Conservation (phyloP, 2,329 filamentous ascomycete genomes). For the Ophiocordyceps camponoti-floridani region DNA sequence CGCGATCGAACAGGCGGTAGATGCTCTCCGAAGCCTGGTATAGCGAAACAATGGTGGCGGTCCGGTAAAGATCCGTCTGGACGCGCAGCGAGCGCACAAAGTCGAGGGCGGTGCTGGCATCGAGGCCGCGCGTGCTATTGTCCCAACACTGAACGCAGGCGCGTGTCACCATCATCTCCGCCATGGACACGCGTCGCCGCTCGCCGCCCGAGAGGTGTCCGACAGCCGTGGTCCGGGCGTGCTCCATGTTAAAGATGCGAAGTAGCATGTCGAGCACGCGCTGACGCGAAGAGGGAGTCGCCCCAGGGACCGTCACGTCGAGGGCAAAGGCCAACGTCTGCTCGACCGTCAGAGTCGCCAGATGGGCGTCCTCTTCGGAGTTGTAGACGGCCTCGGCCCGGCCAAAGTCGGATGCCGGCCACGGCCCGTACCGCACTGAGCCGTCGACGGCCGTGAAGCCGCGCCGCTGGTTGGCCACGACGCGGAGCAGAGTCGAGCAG, state of each 20-base stretch:
- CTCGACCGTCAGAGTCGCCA: constrained; percentile 70
- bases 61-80: constrained; percentile 69
- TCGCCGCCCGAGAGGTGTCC: constrained; percentile 71
- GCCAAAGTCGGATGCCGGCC: constrained; percentile 47
- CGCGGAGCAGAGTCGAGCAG: constrained; percentile 52
- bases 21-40: constrained; percentile 78
- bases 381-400: constrained; percentile 75
- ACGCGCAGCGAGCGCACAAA: constrained; percentile 55
- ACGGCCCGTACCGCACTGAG: constrained; percentile 62
- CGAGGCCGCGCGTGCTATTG: constrained; percentile 52
- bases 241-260: constrained; percentile 88
- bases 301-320: constrained; percentile 69
- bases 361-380: constrained; percentile 62
- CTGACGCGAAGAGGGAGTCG: constrained; percentile 55
- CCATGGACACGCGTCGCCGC: constrained; percentile 64
- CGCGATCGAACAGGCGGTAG: constrained; percentile 66
- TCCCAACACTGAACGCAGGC: constrained; percentile 61
- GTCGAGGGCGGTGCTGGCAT: constrained; percentile 49
- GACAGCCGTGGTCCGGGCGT: constrained; percentile 70
- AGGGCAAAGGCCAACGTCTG: constrained; percentile 76
- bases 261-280: constrained; percentile 59
- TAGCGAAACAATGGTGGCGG: constrained; percentile 68
- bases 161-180: constrained; percentile 64
- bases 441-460: constrained; percentile 40
- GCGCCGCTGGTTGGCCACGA: constrained; percentile 46